A percentile compares a stretch with the other conserved stretches of the same genome.
phyloP scores from a whole-genome alignment of 768 basidiomycete genomes.

The Tricholomella constricta region DNA sequence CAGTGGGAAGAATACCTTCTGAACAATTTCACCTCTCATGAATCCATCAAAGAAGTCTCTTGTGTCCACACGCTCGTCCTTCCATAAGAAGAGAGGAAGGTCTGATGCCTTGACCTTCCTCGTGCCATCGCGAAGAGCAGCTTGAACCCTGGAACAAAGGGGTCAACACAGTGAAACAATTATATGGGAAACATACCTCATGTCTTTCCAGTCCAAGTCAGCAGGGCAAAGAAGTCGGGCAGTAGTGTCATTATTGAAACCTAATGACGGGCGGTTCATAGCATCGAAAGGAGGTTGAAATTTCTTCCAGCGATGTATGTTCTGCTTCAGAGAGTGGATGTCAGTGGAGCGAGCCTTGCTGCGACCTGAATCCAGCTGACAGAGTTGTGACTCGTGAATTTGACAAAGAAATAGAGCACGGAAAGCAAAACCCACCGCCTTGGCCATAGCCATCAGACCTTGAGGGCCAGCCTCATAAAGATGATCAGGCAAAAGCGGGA shows the following conservation, averaged over 20 bases:
- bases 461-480: not conserved
- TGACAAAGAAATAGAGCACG: not conserved
- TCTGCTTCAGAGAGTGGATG: not conserved
- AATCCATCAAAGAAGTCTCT: not conserved
- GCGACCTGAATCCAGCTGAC: not conserved
- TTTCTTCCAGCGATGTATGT: not conserved
- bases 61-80: not conserved
- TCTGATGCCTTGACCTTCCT: not conserved
- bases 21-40: not conserved
- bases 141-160: not conserved
- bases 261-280: not conserved
- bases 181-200: not conserved
- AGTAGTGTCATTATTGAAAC: not conserved
- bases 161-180: not conserved
- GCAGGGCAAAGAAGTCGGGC: not conserved
- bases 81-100: not conserved
- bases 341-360: not conserved
- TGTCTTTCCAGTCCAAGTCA: not conserved
- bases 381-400: not conserved
- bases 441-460: not conserved
- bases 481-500: not conserved
- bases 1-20: not conserved
- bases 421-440: not conserved
- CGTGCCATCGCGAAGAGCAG: not conserved
- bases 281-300: not conserved